A percentile compares a stretch with the other conserved stretches of the same genome.
Evolutionary conservation across 371 early-diverging fungal species (phyloP).

Genomic region (Fennellomyces sp.): DNA sequence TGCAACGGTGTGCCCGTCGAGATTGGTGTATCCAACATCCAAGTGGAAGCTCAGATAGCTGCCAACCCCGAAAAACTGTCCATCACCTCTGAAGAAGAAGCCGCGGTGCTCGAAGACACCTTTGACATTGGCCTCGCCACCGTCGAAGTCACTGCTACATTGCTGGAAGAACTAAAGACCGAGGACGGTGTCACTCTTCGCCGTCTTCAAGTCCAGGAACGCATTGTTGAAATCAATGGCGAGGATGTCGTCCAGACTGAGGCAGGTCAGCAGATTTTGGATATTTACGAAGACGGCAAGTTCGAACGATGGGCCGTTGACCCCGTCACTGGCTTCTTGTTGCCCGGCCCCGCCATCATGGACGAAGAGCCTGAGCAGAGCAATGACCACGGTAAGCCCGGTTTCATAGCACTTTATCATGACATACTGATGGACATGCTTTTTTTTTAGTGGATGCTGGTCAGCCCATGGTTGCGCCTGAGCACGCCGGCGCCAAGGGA

Average conservation of each 20-base stretch:
- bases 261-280: constrained; percentile 70
- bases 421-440: not conserved
- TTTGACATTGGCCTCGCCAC: constrained; percentile 75
- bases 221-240: constrained; percentile 73
- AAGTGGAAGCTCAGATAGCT: constrained; percentile 64
- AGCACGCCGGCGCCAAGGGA: constrained; percentile 8
- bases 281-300: constrained; percentile 60
- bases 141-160: constrained; percentile 64
- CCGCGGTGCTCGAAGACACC: constrained; percentile 45
- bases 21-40: constrained; percentile 60
- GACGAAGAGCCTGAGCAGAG: not conserved
- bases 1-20: constrained; percentile 65
- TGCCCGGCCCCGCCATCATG: constrained; percentile 12
- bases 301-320: constrained; percentile 52
- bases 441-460: not conserved
- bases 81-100: constrained; percentile 56
- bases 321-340: constrained; percentile 45
- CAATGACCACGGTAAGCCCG: not conserved
- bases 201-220: constrained; percentile 62
- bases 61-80: constrained; percentile 42
- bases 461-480: not conserved
- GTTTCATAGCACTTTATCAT: not conserved
- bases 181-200: constrained; percentile 60
- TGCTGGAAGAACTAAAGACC: constrained; percentile 53
- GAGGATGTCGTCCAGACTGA: constrained; percentile 69